These are phyloP conservation scores for Aspergillus sparsus DNA, from an alignment of 495 filamentous ascomycete genomes.

Conservation along the genomic window DNA sequence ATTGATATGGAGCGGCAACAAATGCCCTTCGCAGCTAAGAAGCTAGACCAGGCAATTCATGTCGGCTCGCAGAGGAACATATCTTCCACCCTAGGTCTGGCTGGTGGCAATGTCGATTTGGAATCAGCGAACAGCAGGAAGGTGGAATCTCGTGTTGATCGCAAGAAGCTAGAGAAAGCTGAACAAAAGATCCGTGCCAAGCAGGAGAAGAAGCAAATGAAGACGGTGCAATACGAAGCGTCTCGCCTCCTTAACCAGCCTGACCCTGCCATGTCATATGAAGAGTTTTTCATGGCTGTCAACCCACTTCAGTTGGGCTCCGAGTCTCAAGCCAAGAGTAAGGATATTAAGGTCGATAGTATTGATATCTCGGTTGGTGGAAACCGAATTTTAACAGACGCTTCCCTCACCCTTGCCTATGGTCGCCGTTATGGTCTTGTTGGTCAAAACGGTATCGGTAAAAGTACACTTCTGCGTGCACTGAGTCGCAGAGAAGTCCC, in stretches of 20 bases:
- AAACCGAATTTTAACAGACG: conserved; percentile 84
- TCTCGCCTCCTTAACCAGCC: conserved; percentile 84
- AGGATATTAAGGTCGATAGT: conserved; percentile 97
- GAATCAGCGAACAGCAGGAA: conserved; percentile 90
- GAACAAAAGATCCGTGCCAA: conserved; percentile 97
- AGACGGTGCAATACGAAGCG: conserved; percentile 96
- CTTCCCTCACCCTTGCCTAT: conserved; percentile 85
- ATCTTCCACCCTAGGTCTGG: conserved; percentile 88
- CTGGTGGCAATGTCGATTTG: conserved; percentile 81
- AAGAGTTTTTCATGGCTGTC: conserved; percentile 99
- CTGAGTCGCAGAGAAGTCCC: conserved; percentile 91
- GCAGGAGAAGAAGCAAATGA: conserved; percentile 97
- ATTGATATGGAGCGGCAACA: conserved; percentile 66
- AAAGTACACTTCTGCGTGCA: conserved; percentile 90
- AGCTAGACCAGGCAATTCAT: conserved; percentile 92
- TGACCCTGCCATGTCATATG: conserved; percentile 87
- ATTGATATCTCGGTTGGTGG: conserved; percentile 93
- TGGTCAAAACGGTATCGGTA: conserved; percentile 99
- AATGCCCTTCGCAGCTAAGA: conserved; percentile 72
- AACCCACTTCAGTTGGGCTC: conserved; percentile 89
- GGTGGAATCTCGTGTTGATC: conserved; percentile 95
- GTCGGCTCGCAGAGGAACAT: conserved; percentile 92
- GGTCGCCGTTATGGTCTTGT: conserved; percentile 95
- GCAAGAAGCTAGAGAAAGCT: conserved; percentile 99
- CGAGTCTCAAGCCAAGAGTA: conserved; percentile 79